phyloP scores from a whole-genome alignment of 768 basidiomycete genomes.

The Cystobasidium tubakii region DNA sequence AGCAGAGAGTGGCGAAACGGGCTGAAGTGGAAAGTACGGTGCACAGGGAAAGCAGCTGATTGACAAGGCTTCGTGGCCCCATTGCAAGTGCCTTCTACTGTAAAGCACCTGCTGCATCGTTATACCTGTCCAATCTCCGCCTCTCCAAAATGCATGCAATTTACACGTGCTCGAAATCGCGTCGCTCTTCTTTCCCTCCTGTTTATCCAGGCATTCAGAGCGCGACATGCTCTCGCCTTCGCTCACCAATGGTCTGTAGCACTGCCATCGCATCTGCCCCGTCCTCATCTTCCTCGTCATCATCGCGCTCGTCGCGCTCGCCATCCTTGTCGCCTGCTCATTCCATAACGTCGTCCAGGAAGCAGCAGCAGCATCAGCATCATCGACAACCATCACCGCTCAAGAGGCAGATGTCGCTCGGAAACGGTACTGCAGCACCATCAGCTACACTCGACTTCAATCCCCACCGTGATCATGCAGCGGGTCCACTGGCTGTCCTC shows the following conservation, averaged over 20 bases:
- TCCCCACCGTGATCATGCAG: background rate
- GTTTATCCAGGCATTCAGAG: too few relatives aligned
- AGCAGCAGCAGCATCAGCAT: background rate
- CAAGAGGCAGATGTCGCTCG: constrained; percentile 9
- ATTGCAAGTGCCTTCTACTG: too few relatives aligned
- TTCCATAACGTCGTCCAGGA: background rate
- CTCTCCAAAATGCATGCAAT: background rate
- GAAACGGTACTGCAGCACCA: background rate
- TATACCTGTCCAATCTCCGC: too few relatives aligned
- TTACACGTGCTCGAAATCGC: background rate
- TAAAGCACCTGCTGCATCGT: too few relatives aligned
- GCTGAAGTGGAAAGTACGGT: too few relatives aligned
- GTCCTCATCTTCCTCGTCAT: background rate
- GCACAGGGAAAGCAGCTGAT: too few relatives aligned
- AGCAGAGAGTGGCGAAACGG: too few relatives aligned
- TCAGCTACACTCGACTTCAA: background rate
- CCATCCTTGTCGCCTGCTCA: background rate
- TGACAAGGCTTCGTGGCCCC: too few relatives aligned
- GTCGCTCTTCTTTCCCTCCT: too few relatives aligned
- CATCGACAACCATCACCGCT: background rate
- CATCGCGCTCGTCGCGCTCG: background rate
- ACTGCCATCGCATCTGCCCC: too few relatives aligned
- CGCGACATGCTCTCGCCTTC: too few relatives aligned
- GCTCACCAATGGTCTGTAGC: too few relatives aligned
- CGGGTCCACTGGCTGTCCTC: background rate